Percentiles rank a stretch among this genome's conserved stretches.
Conservation (phyloP, 257 asterid species). For the Solanum acaule region DNA sequence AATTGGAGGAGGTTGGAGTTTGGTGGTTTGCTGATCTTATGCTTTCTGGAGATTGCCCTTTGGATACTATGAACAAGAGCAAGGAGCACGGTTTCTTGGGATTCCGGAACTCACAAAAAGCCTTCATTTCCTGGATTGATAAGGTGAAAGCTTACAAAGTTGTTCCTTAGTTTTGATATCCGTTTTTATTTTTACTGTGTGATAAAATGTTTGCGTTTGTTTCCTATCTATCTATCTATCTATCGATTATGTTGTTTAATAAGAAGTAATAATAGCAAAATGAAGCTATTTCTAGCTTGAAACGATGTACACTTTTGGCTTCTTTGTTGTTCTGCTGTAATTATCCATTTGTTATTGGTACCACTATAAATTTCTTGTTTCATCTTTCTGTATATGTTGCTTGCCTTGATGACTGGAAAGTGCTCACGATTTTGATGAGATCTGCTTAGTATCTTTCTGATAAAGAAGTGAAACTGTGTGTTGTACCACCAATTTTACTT, state of each 20-base stretch:
- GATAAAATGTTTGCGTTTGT: not conserved
- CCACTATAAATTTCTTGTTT: not conserved
- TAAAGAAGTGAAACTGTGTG: not conserved
- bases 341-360: not conserved
- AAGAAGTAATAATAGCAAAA: not conserved
- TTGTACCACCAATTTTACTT: not conserved
- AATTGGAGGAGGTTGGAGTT: conserved; percentile 61
- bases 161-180: conserved; percentile 40
- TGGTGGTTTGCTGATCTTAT: conserved; percentile 74
- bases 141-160: conserved; percentile 69
- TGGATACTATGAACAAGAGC: conserved; percentile 94
- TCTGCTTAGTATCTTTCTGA: not conserved
- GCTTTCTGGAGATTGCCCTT: conserved; percentile 1
- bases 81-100: conserved; percentile 94
- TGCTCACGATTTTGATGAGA: not conserved
- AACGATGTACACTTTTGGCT: not conserved
- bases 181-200: not conserved
- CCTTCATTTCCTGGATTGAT: conserved; percentile 77
- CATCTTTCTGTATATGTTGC: not conserved
- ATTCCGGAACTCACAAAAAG: conserved; percentile 71
- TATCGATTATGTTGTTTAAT: not conserved
- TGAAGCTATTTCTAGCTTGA: not conserved
- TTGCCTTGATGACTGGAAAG: not conserved
- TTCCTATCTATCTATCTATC: not conserved
- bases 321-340: not conserved